Conservation (phyloP, 169 alveolate species). For the Perkinsus olseni region DNA sequence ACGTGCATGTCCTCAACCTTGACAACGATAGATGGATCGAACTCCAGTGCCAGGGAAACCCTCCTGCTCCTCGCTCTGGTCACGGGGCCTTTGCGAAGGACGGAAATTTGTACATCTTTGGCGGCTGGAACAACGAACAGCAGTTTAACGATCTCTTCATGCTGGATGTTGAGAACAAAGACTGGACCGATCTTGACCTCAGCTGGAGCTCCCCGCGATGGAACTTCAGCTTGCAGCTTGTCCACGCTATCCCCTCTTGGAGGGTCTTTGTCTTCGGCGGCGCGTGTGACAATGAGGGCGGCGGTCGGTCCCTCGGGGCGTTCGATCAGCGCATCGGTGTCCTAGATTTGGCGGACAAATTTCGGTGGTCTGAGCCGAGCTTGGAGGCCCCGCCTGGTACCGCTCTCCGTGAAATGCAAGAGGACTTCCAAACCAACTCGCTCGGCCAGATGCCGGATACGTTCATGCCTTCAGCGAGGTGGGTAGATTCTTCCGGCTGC, state of each 20-base stretch:
- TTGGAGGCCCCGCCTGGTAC: neutral
- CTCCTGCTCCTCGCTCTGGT: constrained; percentile 75
- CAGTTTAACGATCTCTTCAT: constrained; percentile 69
- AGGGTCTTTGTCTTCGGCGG: constrained; percentile 88
- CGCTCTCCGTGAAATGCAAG: neutral
- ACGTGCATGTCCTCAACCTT: constrained; percentile 68
- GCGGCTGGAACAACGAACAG: constrained; percentile 81
- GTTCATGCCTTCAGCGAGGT: neutral
- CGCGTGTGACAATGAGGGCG: constrained; percentile 69
- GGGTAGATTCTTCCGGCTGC: neutral
- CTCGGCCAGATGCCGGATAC: neutral
- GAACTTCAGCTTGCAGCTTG: constrained; percentile 78
- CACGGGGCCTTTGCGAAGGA: constrained; percentile 62
- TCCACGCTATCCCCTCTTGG: constrained; percentile 86
- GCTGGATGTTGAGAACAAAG: constrained; percentile 68
- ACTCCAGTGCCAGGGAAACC: constrained; percentile 60
- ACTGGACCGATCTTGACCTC: constrained; percentile 75
- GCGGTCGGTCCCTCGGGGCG: constrained; percentile 39
- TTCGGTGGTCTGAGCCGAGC: constrained; percentile 9
- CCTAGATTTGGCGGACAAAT: constrained; percentile 36
- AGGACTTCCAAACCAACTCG: neutral
- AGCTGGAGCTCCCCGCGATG: constrained; percentile 75
- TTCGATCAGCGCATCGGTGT: constrained; percentile 3
- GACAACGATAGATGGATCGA: constrained; percentile 66
- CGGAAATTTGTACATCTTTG: constrained; percentile 56